phyloP scores from a whole-genome alignment of 2,329 filamentous ascomycete genomes.

The Davidsoniella neocaledoniae region DNA sequence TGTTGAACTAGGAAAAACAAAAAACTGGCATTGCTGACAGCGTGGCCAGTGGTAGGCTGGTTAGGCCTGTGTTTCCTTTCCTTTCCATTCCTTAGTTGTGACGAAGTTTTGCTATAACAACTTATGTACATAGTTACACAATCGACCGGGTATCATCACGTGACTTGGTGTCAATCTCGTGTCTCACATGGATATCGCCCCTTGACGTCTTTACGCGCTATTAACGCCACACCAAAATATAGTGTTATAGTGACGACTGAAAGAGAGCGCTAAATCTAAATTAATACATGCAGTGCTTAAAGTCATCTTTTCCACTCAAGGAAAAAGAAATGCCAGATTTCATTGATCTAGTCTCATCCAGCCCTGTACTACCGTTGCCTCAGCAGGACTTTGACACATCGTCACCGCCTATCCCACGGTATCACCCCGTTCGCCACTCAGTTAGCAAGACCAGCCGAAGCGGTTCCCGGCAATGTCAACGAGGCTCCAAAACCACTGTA shows the following conservation, averaged over 20 bases:
- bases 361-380: not conserved
- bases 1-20: too few species aligned
- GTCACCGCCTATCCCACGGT: not conserved
- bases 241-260: not conserved
- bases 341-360: conserved; percentile 3
- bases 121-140: not conserved
- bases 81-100: not conserved
- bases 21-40: too few species aligned
- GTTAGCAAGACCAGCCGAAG: too few species aligned
- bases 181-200: not conserved
- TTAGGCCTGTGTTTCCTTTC: not conserved
- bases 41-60: too few species aligned
- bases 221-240: not conserved
- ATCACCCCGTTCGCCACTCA: too few species aligned
- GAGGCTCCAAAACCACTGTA: too few species aligned
- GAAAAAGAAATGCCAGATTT: not conserved
- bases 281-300: too few species aligned
- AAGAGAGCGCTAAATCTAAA: not conserved
- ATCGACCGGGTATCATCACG: not conserved
- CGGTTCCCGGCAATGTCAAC: too few species aligned
- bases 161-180: not conserved
- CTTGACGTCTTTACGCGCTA: not conserved
- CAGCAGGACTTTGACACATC: not conserved
- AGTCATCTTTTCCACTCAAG: not conserved
- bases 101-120: too few species aligned